Evolutionary conservation across 345 rosid genomes (phyloP).

Genomic region (Eucalyptus albens): DNA sequence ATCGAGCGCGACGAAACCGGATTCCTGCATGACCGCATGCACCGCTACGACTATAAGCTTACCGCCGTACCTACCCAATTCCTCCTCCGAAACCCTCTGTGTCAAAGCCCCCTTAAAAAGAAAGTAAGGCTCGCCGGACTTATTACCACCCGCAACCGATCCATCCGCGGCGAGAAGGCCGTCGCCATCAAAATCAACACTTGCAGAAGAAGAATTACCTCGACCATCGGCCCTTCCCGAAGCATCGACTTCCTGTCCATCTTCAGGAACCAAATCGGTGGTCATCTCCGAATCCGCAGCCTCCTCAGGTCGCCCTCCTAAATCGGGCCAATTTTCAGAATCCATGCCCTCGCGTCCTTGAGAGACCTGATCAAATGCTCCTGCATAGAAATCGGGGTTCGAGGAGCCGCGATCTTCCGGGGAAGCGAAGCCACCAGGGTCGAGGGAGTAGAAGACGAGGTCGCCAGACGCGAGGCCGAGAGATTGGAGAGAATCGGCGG

Average conservation of each 20-base stretch:
- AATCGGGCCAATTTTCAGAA: background rate
- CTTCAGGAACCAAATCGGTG: background rate
- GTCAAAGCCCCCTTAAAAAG: slow-evolving; percentile 36
- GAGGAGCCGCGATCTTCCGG: background rate
- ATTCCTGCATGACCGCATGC: slow-evolving; percentile 61
- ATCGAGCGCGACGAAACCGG: slow-evolving; percentile 45
- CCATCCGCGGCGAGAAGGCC: background rate
- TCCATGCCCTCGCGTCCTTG: background rate
- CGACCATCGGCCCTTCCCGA: background rate
- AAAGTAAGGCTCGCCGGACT: slow-evolving; percentile 27
- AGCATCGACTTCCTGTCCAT: background rate
- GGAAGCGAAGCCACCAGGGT: slow-evolving; percentile 5
- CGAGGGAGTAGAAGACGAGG: background rate
- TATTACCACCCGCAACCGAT: background rate
- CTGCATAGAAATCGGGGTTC: background rate
- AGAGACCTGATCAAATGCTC: background rate
- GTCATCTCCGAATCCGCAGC: background rate
- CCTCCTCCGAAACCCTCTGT: slow-evolving; percentile 4
- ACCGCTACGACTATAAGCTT: slow-evolving; percentile 31
- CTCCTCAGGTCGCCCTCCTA: background rate
- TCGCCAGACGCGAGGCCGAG: slow-evolving; percentile 30
- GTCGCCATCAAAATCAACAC: background rate
- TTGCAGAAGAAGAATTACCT: background rate
- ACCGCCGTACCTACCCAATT: slow-evolving; percentile 15
- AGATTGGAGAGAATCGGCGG: slow-evolving; percentile 30